phyloP scores from a whole-genome alignment of 1,139 yeast genomes.

The Kodamaea sp. region DNA sequence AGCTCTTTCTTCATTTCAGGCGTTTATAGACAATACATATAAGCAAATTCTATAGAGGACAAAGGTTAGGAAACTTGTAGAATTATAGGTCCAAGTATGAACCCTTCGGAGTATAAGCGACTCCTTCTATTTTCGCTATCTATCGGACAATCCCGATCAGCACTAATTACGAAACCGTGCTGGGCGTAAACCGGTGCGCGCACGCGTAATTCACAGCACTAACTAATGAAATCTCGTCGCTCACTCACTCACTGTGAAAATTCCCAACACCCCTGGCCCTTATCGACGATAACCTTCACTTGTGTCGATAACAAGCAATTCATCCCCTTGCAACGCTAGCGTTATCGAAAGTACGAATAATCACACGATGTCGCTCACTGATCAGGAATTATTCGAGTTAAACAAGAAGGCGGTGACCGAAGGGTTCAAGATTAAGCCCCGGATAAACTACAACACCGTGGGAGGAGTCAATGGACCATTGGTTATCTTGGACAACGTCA shows the following conservation, averaged over 20 bases:
- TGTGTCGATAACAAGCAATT: too few relatives aligned
- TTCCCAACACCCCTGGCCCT: conserved; percentile 9
- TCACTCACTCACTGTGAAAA: conserved; percentile 10
- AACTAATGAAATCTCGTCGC: conserved; percentile 2
- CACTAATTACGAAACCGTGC: too few relatives aligned
- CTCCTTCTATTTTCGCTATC: too few relatives aligned
- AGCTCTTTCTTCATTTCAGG: too few relatives aligned
- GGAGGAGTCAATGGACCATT: conserved; percentile 98
- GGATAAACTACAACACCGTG: conserved; percentile 91
- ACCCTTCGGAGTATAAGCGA: too few relatives aligned
- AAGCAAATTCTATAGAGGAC: too few relatives aligned
- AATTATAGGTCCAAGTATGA: too few relatives aligned
- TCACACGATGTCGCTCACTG: conserved; percentile 33
- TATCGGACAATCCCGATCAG: too few relatives aligned
- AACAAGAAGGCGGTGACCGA: conserved; percentile 91
- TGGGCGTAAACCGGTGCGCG: conserved; percentile 2
- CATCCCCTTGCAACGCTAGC: too few relatives aligned
- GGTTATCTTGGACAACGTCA: conserved; percentile 93
- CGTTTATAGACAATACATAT: too few relatives aligned
- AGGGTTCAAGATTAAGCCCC: conserved; percentile 87
- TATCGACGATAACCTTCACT: conserved; percentile 9
- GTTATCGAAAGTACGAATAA: too few relatives aligned
- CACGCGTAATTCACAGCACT: conserved; percentile 11
- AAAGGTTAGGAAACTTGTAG: too few relatives aligned
- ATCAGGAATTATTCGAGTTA: conserved; percentile 67